Conservation (phyloP, 352 stramenopile genomes). For the Phytophthora kernoviae region DNA sequence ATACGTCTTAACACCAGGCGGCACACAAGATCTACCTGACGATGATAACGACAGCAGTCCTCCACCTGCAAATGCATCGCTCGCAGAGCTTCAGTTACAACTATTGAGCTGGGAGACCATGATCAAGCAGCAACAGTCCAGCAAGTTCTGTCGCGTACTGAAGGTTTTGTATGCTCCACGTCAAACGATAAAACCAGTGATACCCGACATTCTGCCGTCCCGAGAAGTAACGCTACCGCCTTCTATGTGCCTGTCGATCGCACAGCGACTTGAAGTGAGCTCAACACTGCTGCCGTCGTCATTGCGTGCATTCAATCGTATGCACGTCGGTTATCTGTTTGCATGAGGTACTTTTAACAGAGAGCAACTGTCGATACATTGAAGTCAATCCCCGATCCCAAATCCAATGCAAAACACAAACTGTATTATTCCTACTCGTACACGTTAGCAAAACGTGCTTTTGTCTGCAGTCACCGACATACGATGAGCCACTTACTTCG, state of each 20-base stretch:
- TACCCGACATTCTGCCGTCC: conserved; percentile 25
- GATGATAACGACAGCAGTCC: background rate
- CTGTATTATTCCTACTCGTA: conserved; percentile 35
- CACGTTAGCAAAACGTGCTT: conserved; percentile 14
- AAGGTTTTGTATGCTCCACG: conserved; percentile 62
- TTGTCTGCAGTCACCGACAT: background rate
- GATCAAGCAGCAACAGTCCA: conserved; percentile 35
- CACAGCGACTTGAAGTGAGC: conserved; percentile 46
- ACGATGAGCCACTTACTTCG: conserved; percentile 35
- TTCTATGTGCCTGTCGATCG: conserved; percentile 37
- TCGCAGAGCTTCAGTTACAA: conserved; percentile 43
- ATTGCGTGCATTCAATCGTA: conserved; percentile 55
- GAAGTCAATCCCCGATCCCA: no score
- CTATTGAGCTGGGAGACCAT: conserved; percentile 78
- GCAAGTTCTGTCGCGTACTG: conserved; percentile 58
- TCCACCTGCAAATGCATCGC: background rate
- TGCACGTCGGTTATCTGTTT: conserved; percentile 67
- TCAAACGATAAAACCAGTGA: conserved; percentile 7
- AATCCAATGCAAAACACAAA: conserved; percentile 22
- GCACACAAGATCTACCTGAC: conserved; percentile 7
- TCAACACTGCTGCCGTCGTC: conserved; percentile 54
- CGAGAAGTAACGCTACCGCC: conserved; percentile 42
- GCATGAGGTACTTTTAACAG: conserved; percentile 26
- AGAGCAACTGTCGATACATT: background rate
- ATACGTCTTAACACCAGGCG: conserved; percentile 42